A percentile compares a stretch with the other conserved stretches of the same genome.
These are phyloP conservation scores for Gossypium mustelinum DNA, from an alignment of 345 rosid species.

Conservation along the genomic window DNA sequence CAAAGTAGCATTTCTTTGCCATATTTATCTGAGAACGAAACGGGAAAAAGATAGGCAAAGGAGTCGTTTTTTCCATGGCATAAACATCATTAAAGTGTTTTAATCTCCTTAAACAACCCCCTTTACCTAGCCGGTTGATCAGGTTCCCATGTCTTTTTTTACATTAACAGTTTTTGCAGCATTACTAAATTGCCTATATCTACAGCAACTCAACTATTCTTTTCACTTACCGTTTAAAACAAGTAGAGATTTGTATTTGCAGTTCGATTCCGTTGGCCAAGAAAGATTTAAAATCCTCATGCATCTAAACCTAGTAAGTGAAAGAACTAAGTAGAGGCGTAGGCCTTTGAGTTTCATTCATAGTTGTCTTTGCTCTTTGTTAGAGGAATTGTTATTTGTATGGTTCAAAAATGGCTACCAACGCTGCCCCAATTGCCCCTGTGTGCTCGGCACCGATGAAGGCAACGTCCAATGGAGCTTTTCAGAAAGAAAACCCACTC, in stretches of 20 bases:
- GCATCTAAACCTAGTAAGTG: background rate
- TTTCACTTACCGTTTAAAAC: no score
- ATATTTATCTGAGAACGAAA: background rate
- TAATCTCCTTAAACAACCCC: slow-evolving; percentile 5
- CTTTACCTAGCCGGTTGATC: background rate
- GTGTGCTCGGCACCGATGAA: slow-evolving; percentile 40
- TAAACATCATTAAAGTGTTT: background rate
- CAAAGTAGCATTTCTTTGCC: background rate
- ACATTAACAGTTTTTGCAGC: background rate
- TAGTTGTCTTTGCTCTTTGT: background rate
- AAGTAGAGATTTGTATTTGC: background rate
- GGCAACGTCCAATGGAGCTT: slow-evolving; percentile 71
- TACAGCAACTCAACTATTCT: background rate
- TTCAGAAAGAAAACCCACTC: slow-evolving; percentile 68
- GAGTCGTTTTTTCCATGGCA: background rate
- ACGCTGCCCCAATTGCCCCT: background rate
- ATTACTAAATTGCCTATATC: background rate
- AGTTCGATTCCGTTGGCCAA: background rate
- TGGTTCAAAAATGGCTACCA: slow-evolving; percentile 13
- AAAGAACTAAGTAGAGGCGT: background rate
- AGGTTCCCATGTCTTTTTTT: background rate
- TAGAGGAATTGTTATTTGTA: background rate
- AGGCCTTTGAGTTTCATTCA: background rate
- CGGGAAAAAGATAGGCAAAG: background rate
- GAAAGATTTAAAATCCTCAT: background rate